Conservation (phyloP, 139 green algal species). For the Auxenochlorella protothecoides region DNA sequence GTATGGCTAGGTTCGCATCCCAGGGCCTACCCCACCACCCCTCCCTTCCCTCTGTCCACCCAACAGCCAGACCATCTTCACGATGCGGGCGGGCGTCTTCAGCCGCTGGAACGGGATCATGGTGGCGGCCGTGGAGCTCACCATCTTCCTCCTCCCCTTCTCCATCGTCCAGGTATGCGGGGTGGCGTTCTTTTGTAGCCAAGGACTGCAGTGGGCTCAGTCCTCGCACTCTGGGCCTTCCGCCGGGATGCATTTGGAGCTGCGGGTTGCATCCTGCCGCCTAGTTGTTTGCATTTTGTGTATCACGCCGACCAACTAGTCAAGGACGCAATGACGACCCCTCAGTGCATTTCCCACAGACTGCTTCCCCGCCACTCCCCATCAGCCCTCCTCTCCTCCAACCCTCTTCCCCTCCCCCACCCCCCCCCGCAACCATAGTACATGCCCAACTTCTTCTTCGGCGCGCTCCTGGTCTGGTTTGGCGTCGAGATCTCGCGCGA, state of each 20-base stretch:
- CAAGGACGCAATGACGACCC: not conserved
- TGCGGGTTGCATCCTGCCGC: not conserved
- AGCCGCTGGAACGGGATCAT: slow-evolving; percentile 33
- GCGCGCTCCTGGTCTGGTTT: slow-evolving; percentile 63
- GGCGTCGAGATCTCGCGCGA: slow-evolving; percentile 57
- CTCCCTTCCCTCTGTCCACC: too few relatives aligned
- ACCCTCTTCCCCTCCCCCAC: not conserved
- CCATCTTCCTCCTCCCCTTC: slow-evolving; percentile 58
- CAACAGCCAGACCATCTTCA: slow-evolving; percentile 45
- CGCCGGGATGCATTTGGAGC: not conserved
- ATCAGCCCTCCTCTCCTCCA: not conserved
- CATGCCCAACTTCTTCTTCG: slow-evolving; percentile 45
- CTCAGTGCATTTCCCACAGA: slow-evolving; percentile 15
- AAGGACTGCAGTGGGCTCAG: too few relatives aligned
- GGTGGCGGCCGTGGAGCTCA: slow-evolving; percentile 36
- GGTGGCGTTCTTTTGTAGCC: too few relatives aligned
- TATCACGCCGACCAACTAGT: not conserved
- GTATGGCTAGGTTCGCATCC: too few relatives aligned
- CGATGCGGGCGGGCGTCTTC: slow-evolving; percentile 35
- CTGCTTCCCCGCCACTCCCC: slow-evolving; percentile 18
- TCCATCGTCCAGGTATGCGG: slow-evolving; percentile 6
- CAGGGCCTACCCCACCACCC: too few relatives aligned
- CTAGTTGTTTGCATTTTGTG: not conserved
- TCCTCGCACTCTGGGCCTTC: not conserved
- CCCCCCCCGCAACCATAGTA: slow-evolving; percentile 8